phyloP scores from a whole-genome alignment of 2,329 filamentous ascomycete genomes.

The Sclerotinia borealis region DNA sequence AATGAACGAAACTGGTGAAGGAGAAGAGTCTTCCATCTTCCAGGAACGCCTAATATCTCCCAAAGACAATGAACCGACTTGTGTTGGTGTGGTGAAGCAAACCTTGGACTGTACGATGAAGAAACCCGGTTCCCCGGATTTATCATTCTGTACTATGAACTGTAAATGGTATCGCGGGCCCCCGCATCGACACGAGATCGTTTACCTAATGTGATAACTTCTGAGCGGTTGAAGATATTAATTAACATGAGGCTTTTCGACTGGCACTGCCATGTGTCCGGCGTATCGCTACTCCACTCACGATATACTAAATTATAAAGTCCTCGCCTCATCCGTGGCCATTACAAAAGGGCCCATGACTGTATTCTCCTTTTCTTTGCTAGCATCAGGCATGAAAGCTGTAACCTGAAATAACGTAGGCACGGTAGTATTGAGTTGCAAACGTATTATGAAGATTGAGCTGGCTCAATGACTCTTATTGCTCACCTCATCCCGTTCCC shows the following conservation, averaged over 20 bases:
- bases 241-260: not conserved
- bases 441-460: not conserved
- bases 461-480: constrained; percentile 3
- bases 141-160: constrained; percentile 2
- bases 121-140: constrained; percentile 9
- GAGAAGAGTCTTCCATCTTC: not conserved
- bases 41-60: not conserved
- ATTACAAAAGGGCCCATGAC: not conserved
- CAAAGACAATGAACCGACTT: not conserved
- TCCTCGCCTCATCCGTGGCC: not conserved
- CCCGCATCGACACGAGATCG: constrained; percentile 7
- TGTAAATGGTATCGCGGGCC: not conserved
- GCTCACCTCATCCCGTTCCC: constrained; percentile 13
- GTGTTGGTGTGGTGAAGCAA: not conserved
- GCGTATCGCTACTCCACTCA: not conserved
- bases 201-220: constrained; percentile 8
- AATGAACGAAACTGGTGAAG: not conserved
- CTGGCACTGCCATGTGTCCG: not conserved
- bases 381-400: not conserved
- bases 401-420: not conserved
- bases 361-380: not conserved
- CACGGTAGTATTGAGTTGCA: not conserved
- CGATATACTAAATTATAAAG: not conserved
- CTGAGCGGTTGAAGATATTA: not conserved
- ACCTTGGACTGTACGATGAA: constrained; percentile 4